A percentile compares a stretch with the other conserved stretches of the same genome.
Evolutionary conservation across 129 eudicot genomes (phyloP).

Genomic region (Flaveria bidentis): DNA sequence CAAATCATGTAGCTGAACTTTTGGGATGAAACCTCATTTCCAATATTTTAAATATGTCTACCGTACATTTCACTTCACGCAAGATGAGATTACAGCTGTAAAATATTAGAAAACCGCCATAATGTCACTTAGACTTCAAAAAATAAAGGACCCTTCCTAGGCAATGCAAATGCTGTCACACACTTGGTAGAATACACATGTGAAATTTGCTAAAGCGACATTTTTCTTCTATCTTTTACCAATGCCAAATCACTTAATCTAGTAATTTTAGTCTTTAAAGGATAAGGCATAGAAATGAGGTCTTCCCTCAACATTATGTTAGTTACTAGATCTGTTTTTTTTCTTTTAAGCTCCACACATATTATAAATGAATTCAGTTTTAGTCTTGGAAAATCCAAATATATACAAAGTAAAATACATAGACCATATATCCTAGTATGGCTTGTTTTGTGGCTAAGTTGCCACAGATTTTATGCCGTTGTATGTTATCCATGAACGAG

Average conservation of each 20-base stretch:
- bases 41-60: not conserved
- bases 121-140: not conserved
- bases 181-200: not conserved
- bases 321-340: not conserved
- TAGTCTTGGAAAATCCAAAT: not conserved
- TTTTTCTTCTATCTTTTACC: not conserved
- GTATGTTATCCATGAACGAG: not conserved
- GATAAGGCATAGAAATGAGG: not conserved
- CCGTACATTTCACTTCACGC: not conserved
- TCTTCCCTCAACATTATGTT: too few species aligned
- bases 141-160: not conserved
- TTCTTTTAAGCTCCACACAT: not conserved
- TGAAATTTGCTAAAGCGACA: not conserved
- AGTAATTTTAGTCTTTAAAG: not conserved
- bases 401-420: too few species aligned
- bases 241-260: not conserved
- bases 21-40: not conserved
- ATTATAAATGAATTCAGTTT: not conserved
- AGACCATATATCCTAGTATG: not conserved
- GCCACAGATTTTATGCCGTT: too few species aligned
- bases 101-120: not conserved
- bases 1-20: not conserved
- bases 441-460: too few species aligned
- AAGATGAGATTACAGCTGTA: not conserved
- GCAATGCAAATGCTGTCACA: not conserved